phyloP scores from a whole-genome alignment of 371 early-diverging fungal species.

The Mucor sp. region DNA sequence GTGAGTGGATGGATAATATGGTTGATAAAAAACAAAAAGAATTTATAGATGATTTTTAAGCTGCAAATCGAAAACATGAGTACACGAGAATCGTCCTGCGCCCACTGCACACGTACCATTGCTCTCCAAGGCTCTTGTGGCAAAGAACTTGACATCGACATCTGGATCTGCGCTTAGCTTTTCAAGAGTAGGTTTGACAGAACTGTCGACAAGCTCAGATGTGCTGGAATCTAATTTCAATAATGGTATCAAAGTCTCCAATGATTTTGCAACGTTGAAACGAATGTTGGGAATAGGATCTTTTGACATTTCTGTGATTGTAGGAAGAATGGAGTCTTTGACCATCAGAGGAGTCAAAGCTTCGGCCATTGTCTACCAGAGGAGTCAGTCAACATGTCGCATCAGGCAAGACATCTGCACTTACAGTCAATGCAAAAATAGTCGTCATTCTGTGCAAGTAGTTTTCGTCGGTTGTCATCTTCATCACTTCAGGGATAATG shows the following conservation, averaged over 20 bases:
- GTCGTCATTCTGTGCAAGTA: slow-evolving; percentile 98
- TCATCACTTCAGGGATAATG: slow-evolving; percentile 93
- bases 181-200: slow-evolving; percentile 80
- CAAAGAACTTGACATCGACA: slow-evolving; percentile 93
- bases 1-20: neutral
- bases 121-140: slow-evolving; percentile 74
- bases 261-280: slow-evolving; percentile 97
- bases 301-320: slow-evolving; percentile 77
- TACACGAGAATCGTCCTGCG: neutral
- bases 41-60: neutral
- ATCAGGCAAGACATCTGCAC: slow-evolving; percentile 1
- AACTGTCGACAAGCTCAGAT: slow-evolving; percentile 57
- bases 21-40: neutral
- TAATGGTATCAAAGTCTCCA: slow-evolving; percentile 85
- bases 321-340: slow-evolving; percentile 88
- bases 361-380: slow-evolving; percentile 80
- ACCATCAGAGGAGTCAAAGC: slow-evolving; percentile 87
- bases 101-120: slow-evolving; percentile 20
- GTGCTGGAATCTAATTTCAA: slow-evolving; percentile 72
- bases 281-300: slow-evolving; percentile 99
- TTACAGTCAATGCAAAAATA: slow-evolving; percentile 91
- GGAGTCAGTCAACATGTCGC: neutral
- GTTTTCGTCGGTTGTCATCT: slow-evolving; percentile 85
- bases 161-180: slow-evolving; percentile 89
- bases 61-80: neutral